A percentile compares a stretch with the other conserved stretches of the same genome.
Conservation (phyloP, 2,329 filamentous ascomycete genomes). For the Blastomyces gilchristii region DNA sequence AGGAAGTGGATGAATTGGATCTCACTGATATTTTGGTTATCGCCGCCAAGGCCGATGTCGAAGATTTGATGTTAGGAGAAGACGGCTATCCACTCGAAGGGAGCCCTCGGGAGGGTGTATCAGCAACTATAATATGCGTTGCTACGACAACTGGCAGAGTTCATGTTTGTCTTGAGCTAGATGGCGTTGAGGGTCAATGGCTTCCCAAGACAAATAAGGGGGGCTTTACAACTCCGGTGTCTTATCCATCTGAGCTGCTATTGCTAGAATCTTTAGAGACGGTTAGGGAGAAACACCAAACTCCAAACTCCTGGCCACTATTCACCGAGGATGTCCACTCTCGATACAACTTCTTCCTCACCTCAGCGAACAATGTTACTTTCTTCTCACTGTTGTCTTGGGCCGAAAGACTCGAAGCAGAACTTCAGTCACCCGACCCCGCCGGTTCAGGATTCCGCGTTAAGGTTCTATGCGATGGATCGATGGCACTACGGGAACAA, state of each 20-base stretch:
- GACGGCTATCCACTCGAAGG: conserved; percentile 32
- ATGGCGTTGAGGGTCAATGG: conserved; percentile 55
- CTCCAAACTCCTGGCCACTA: conserved; percentile 38
- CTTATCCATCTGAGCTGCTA: conserved; percentile 35
- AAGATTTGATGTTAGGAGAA: conserved; percentile 43
- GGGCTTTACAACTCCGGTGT: conserved; percentile 32
- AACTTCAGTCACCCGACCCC: conserved; percentile 43
- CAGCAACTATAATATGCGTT: conserved; percentile 48
- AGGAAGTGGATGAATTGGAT: conserved; percentile 44
- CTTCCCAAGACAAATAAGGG: conserved; percentile 40
- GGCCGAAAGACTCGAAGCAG: conserved; percentile 47
- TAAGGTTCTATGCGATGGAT: conserved; percentile 44
- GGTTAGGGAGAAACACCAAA: conserved; percentile 21
- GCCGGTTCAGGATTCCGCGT: conserved; percentile 48
- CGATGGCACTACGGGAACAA: conserved; percentile 40
- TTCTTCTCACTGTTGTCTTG: conserved; percentile 48
- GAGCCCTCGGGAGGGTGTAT: conserved; percentile 39
- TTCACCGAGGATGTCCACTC: conserved; percentile 48
- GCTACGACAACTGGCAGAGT: conserved; percentile 46
- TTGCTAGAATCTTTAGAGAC: conserved; percentile 38
- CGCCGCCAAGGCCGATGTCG: conserved; percentile 42
- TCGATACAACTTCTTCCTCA: conserved; percentile 50
- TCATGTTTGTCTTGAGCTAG: conserved; percentile 50
- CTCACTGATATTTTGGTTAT: conserved; percentile 52
- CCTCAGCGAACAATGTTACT: conserved; percentile 44